Evolutionary conservation across 2,329 filamentous ascomycete genomes (phyloP).

Genomic region (Monosporascus cannonballus): DNA sequence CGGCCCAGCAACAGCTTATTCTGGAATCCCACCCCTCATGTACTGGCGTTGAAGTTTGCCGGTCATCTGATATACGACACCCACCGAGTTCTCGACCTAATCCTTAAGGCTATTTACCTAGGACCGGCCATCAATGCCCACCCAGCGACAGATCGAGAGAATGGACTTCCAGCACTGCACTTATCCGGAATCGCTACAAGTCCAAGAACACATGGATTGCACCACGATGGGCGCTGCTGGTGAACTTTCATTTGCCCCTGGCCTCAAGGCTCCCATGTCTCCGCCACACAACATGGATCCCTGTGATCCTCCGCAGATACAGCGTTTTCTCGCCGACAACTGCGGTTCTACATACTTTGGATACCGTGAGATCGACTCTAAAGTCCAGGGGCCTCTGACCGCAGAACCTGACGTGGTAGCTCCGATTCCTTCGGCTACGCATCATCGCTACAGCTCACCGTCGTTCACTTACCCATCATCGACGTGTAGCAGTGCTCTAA

Average conservation of each 20-base stretch:
- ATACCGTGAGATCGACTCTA: constrained; percentile 10
- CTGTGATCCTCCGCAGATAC: constrained; percentile 19
- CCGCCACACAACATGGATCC: constrained; percentile 5
- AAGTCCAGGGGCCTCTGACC: constrained; percentile 8
- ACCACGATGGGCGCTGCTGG: constrained; percentile 7
- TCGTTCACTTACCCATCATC: constrained; percentile 32
- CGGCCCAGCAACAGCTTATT: background rate
- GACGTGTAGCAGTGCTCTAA: constrained; percentile 30
- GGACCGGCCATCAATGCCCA: background rate
- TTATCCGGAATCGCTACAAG: constrained; percentile 11
- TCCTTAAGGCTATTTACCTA: background rate
- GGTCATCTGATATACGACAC: background rate
- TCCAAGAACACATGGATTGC: constrained; percentile 7
- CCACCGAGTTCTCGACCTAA: background rate
- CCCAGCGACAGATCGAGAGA: background rate
- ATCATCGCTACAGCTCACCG: constrained; percentile 29
- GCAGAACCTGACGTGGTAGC: constrained; percentile 9
- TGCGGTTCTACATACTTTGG: constrained; percentile 21
- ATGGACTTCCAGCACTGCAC: constrained; percentile 14
- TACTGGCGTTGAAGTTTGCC: background rate
- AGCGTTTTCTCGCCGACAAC: constrained; percentile 23
- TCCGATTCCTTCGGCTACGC: constrained; percentile 13
- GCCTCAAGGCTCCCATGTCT: constrained; percentile 17
- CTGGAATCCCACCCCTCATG: background rate
- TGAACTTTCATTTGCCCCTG: constrained; percentile 20